Evolutionary conservation across 306 rosid species (phyloP).

Genomic region (Casuarina cunninghamiana): DNA sequence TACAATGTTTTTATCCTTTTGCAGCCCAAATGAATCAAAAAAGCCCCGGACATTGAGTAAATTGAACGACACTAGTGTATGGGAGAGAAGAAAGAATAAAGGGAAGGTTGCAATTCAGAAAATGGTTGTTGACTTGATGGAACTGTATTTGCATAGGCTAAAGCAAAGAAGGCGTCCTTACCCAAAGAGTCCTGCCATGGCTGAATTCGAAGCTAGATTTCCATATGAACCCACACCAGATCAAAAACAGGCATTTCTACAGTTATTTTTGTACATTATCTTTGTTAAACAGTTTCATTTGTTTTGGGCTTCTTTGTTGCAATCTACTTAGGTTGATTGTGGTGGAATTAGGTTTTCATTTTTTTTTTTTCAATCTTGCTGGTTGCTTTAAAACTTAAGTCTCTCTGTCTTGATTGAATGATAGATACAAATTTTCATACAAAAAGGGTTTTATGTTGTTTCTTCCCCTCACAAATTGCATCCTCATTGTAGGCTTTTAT

Average conservation of each 20-base stretch:
- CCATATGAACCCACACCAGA: slow-evolving; percentile 80
- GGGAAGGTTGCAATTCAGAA: slow-evolving; percentile 95
- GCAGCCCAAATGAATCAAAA: slow-evolving; percentile 82
- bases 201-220: slow-evolving; percentile 65
- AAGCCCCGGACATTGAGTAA: slow-evolving; percentile 83
- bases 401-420: background rate
- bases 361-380: background rate
- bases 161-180: slow-evolving; percentile 84
- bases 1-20: slow-evolving; percentile 22
- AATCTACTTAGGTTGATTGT: background rate
- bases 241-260: slow-evolving; percentile 63
- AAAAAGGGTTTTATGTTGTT: slow-evolving; percentile 21
- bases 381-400: slow-evolving; percentile 8
- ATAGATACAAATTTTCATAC: background rate
- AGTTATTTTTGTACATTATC: background rate
- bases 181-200: slow-evolving; percentile 49
- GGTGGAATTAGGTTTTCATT: background rate
- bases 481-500: slow-evolving; percentile 65
- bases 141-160: slow-evolving; percentile 82
- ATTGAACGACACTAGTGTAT: slow-evolving; percentile 63
- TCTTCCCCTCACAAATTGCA: slow-evolving; percentile 20
- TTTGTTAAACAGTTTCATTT: background rate
- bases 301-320: background rate
- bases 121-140: slow-evolving; percentile 99
- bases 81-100: slow-evolving; percentile 83